Evolutionary conservation across 73 alveolate genomes (phyloP), one percentile per base, ranked within the genome.

Genomic region (Paramecium bursaria): DNA sequence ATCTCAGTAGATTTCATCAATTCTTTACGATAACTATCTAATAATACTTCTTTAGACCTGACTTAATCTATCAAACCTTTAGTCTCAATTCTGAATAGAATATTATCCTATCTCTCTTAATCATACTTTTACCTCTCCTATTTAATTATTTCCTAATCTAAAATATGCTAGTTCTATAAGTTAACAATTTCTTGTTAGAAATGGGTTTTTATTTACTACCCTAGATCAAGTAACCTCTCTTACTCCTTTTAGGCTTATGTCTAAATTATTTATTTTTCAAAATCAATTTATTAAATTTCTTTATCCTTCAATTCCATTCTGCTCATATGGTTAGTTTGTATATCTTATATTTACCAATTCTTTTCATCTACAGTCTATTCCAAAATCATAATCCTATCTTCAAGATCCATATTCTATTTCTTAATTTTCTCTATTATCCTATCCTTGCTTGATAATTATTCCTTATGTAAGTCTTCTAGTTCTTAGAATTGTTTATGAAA

Each of bases 21-120:
- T 67, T 67, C 82, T 33, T 47, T 67, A 39, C 82, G 15, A 67
- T 67, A 67, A 42, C 50, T 67, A 17, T 67, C 82, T 42, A 67
- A 67, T 39, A 67, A 44, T 31, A 19, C 26, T 19, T 67, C 82
- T 14, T 67, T 67, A 1, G 82, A 31, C 44, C 11, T 67, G 0
- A 47, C 82, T 67, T 67, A 42, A 23, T 57, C 76, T 10, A 23
- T 30, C 76, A 57, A 30, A 30, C 7, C 26, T 30, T 57, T 17
- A 23, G 17, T 57, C 13, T 57, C 76, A 1, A 3, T 17, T 15
- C 15, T 57, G 17, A 50, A 19, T 26, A 30, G 17, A 10, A 30
- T 26, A 13, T 10, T 10, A 25, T 26, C 7, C 1, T 1, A 6
- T 29, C 33, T 27, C 17, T 57, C 76, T 30, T 57, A 30, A 4